Base-by-base conservation (phyloP, 2,329 filamentous ascomycete genomes). In the Xylariaceae sp. region DNA sequence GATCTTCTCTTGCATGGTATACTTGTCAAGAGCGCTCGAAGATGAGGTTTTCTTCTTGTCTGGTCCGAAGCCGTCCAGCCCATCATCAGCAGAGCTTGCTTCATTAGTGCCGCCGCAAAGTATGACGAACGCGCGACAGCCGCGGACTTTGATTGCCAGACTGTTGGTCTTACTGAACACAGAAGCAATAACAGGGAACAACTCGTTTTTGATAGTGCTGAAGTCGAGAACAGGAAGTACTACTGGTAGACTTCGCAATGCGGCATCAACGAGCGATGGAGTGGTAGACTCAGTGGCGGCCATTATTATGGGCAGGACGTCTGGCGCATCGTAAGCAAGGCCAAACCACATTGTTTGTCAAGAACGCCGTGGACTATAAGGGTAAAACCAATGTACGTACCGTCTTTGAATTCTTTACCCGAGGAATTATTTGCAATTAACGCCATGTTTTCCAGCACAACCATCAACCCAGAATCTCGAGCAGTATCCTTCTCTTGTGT, bases 1-100 rank as follows among this genome's bases (percentile, higher is more conserved):
- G 32, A 99, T 88, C 73, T 96, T 97, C 66, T 99, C 94, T 67
- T 99, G 94, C 72, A 99, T 92, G 0, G 94, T 97, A 64, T 94
- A 97, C 68, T 97, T 97, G 72, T 99, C 94, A 27, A 99, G 75
- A 3, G 92, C 91, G 2, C 84, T 90, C 1, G 86, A 86, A 1
- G 81, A 87, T 3, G 79, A 80, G 2, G 78, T 73, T 63, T 85
- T 85, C 62, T 80, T 81, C 44, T 80, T 74, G 45, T 74, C 66
- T 57, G 79, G 68, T 39, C 71, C 62, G 64, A 91, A 74, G 0
- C 90, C 90, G 57, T 89, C 86, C 2, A 96, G 76, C 5, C 89
- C 91, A 65, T 94, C 89, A 42, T 81, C 74, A 38, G 73, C 72
- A 1, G 71, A 68, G 1, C 70, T 71, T 6, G 70, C 66, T 51